Evolutionary conservation across 306 rosid species (phyloP), one percentile per base, ranked within the genome.

Genomic region (Purshia tridentata): DNA sequence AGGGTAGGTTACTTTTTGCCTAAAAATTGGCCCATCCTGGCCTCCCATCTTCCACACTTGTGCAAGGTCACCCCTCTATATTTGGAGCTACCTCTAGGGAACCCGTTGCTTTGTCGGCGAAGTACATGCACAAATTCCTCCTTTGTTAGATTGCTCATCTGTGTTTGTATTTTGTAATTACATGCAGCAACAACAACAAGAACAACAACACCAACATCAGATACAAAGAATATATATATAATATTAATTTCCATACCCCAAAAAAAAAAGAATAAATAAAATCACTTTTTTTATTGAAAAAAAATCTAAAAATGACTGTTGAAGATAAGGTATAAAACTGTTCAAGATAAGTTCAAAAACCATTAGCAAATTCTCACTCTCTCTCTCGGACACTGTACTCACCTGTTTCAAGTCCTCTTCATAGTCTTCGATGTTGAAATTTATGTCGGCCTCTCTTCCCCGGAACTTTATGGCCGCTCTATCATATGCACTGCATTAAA

Each of bases 31-130:
- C 98, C 99, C 99, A 95, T 95, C 56, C 99, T 64, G 15, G 99
- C 99, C 29, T 95, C 99, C 99, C 99, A 95, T 88, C 99, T 87
- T 76, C 99, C 99, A 79, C 99, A 95, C 78, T 95, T 95, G 67
- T 95, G 99, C 86, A 95, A 85, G 62, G 99, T 95, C 4, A 95
- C 99, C 23, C 99, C 99, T 87, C 99, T 91, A 84, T 88, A 95
- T 67, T 95, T 95, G n/a, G 99, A 95, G 85, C 99, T 95, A 29
- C 99, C 99, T 74, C 99, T 90, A 1, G 99, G 99, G 80, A 87
- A 95, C 29, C 99, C 99, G 57, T 98, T 95, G 79, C 99, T 95
- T 85, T 95, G 99, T 85, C 99, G 88, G 70, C 99, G 92, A 73
- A 95, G 99, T 72, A 95, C 99, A 85, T 95, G 99, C 75, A 95